These are phyloP conservation scores for Macroventuria anomochaeta DNA, from an alignment of 2,329 filamentous ascomycete genomes.

Conservation along the genomic window DNA sequence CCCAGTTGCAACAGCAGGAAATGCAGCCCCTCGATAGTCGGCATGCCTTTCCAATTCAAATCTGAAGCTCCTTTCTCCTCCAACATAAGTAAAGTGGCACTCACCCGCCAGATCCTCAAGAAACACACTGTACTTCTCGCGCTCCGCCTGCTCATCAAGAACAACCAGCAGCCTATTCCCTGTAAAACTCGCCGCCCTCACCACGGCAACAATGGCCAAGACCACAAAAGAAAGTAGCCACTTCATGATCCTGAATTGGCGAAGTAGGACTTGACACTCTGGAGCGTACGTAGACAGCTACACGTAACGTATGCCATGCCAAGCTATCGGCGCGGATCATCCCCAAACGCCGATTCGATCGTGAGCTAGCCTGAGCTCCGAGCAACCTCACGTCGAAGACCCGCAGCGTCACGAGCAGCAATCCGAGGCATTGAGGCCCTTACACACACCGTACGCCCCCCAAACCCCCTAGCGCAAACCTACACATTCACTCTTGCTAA, in stretches of 20 bases:
- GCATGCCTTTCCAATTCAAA: neutral
- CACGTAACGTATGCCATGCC: constrained; percentile 50
- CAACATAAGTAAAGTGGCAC: constrained; percentile 29
- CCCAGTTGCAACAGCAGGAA: neutral
- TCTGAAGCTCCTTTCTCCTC: neutral
- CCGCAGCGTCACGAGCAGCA: constrained; percentile 15
- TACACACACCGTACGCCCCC: constrained; percentile 15
- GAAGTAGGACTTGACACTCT: constrained; percentile 29
- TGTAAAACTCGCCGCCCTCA: constrained; percentile 77
- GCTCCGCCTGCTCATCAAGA: constrained; percentile 80
- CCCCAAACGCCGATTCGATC: constrained; percentile 6
- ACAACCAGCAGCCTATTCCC: constrained; percentile 85
- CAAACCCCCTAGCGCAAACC: neutral
- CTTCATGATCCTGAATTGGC: constrained; percentile 66
- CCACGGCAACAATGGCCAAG: constrained; percentile 69
- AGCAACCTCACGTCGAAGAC: constrained; percentile 16
- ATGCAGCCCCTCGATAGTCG: neutral
- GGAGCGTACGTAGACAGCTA: constrained; percentile 27
- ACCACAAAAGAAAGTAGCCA: constrained; percentile 74
- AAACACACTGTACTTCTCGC: constrained; percentile 83
- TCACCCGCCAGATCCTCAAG: constrained; percentile 73
- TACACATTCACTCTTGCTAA: neutral
- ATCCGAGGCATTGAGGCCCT: constrained; percentile 30
- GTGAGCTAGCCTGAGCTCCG: constrained; percentile 1
- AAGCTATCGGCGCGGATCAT: constrained; percentile 32